phyloP scores from a whole-genome alignment of 805 yeast genomes.

The Ogataea minuta region DNA sequence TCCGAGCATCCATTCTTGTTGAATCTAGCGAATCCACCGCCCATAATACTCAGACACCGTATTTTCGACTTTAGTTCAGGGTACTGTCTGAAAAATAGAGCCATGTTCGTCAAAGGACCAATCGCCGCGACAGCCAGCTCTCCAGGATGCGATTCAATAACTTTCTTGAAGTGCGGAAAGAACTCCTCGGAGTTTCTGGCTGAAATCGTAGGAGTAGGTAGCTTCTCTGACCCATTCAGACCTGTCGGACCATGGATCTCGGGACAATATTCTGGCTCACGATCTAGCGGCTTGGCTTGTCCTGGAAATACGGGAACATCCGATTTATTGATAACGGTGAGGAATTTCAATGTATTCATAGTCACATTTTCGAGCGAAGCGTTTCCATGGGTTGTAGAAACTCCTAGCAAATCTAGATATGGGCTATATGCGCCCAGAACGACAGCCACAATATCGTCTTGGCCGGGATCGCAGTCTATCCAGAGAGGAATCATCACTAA shows the following conservation, averaged over 20 bases:
- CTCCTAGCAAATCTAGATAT: conserved; percentile 55
- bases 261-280: conserved; percentile 51
- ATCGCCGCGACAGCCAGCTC: conserved; percentile 65
- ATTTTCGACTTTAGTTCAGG: conserved; percentile 55
- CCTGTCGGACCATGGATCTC: conserved; percentile 75
- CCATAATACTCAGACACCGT: conserved; percentile 67
- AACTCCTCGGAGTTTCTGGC: conserved; percentile 20
- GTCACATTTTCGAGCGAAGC: conserved; percentile 65
- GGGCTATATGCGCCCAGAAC: conserved; percentile 62
- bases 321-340: conserved; percentile 55
- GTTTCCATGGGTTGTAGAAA: conserved; percentile 77
- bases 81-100: conserved; percentile 48
- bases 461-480: conserved; percentile 94
- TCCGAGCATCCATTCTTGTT: conserved; percentile 50
- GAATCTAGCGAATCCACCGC: conserved; percentile 51
- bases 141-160: conserved; percentile 37
- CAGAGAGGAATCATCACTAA: conserved; percentile 57
- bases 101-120: conserved; percentile 75
- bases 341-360: conserved; percentile 60
- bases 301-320: conserved; percentile 69
- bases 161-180: conserved; percentile 24
- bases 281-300: conserved; percentile 52
- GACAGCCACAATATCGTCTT: conserved; percentile 81
- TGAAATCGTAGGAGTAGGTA: conserved; percentile 46
- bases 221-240: conserved; percentile 66